These are phyloP conservation scores for Gynochthodes officinalis DNA, from an alignment of 257 asterid genomes.

Conservation along the genomic window DNA sequence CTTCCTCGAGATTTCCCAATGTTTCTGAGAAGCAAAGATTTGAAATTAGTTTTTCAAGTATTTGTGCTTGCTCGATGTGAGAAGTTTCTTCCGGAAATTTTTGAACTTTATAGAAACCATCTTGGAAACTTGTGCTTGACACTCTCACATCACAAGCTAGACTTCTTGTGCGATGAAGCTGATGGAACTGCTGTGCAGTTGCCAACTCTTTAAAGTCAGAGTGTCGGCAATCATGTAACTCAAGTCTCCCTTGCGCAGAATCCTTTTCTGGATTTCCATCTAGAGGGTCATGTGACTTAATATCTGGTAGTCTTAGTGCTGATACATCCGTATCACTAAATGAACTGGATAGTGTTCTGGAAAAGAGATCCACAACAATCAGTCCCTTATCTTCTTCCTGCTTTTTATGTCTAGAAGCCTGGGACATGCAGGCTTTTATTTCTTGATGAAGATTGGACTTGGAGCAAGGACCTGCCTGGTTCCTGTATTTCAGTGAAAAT, in stretches of 20 bases:
- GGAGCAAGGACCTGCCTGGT: constrained; percentile 19
- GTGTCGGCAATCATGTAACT: constrained; percentile 21
- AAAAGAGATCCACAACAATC: constrained; percentile 30
- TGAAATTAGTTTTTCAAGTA: constrained; percentile 66
- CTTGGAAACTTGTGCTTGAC: constrained; percentile 38
- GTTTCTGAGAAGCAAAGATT: constrained; percentile 72
- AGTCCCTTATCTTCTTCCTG: constrained; percentile 23
- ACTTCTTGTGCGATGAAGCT: constrained; percentile 21
- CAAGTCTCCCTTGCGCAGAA: constrained; percentile 23
- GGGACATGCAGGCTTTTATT: constrained; percentile 27
- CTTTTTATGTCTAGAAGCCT: constrained; percentile 17
- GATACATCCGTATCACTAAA: constrained; percentile 27
- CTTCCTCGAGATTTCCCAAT: constrained; percentile 37
- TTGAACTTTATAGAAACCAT: constrained; percentile 26
- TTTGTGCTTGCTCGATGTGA: constrained; percentile 44
- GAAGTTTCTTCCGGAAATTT: constrained; percentile 36
- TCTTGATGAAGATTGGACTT: constrained; percentile 25
- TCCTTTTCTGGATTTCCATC: constrained; percentile 26
- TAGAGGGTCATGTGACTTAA: constrained; percentile 12
- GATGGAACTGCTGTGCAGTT: constrained; percentile 22
- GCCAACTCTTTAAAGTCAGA: constrained; percentile 16
- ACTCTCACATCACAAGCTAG: constrained; percentile 23
- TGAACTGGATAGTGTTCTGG: constrained; percentile 50
- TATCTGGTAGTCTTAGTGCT: constrained; percentile 24
- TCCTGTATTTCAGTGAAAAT: constrained; percentile 31